phyloP scores from a whole-genome alignment of 2,329 filamentous ascomycete species.

The Alternaria arborescens region DNA sequence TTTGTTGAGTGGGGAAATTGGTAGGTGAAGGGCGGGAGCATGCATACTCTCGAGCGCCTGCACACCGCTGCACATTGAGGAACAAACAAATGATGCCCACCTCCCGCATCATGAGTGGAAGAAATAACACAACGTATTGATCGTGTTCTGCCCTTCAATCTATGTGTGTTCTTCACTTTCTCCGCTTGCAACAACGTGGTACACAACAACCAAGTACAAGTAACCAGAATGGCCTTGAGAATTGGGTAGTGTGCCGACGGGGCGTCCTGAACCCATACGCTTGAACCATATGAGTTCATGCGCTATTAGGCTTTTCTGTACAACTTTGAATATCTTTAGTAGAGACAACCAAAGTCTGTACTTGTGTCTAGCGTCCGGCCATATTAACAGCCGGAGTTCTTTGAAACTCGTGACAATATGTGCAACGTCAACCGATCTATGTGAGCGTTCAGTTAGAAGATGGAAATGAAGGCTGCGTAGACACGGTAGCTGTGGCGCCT shows the following conservation, averaged over 20 bases:
- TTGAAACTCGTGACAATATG: too few relatives aligned
- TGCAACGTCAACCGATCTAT: too few relatives aligned
- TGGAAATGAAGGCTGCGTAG: too few relatives aligned
- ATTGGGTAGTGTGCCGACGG: accelerated
- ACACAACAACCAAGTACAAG: background rate
- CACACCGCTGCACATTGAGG: background rate
- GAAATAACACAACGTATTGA: background rate
- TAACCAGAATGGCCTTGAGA: background rate
- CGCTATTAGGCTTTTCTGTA: too few relatives aligned
- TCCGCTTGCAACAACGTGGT: background rate
- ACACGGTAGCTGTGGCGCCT: too few relatives aligned
- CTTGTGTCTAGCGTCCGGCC: too few relatives aligned
- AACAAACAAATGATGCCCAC: background rate
- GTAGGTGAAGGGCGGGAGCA: background rate
- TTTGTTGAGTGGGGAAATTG: background rate
- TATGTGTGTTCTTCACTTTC: background rate
- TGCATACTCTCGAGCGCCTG: background rate
- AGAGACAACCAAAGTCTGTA: too few relatives aligned
- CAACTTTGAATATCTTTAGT: too few relatives aligned
- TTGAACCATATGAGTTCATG: too few relatives aligned
- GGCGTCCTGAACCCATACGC: too few relatives aligned
- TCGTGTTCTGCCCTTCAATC: background rate
- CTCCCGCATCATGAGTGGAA: background rate
- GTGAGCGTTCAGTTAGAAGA: too few relatives aligned
- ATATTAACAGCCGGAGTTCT: too few relatives aligned